Conservation (phyloP, 495 filamentous ascomycete species). For the Lophium mytilinum region DNA sequence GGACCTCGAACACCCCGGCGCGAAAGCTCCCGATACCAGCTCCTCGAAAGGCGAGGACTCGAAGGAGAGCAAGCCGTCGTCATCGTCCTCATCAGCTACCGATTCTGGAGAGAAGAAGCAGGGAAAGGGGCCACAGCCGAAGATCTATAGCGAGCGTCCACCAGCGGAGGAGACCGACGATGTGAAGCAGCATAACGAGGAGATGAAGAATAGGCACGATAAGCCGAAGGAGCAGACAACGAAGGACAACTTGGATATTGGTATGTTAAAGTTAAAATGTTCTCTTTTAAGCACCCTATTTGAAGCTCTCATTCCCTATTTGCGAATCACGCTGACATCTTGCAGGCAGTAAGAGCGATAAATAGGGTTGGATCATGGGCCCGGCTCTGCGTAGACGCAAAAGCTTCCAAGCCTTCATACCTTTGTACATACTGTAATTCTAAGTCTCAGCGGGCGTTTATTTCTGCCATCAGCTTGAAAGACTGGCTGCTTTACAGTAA, state of each 20-base stretch:
- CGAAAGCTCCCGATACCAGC: slow-evolving; percentile 26
- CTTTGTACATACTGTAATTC: too few species aligned
- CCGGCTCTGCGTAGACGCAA: too few species aligned
- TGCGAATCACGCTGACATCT: too few species aligned
- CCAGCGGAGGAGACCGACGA: slow-evolving; percentile 25
- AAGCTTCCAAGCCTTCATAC: too few species aligned
- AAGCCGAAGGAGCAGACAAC: slow-evolving; percentile 28
- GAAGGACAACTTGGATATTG: slow-evolving; percentile 25
- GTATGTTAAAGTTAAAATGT: too few species aligned
- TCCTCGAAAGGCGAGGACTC: not conserved
- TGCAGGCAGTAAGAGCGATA: too few species aligned
- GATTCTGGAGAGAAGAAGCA: slow-evolving; percentile 5
- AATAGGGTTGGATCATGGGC: too few species aligned
- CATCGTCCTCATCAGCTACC: not conserved
- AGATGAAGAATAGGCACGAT: slow-evolving; percentile 50
- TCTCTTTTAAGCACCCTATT: too few species aligned
- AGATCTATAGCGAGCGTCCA: slow-evolving; percentile 42
- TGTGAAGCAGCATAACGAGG: slow-evolving; percentile 50
- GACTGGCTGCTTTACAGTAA: too few species aligned
- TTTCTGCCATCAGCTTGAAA: too few species aligned
- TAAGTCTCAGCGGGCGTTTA: too few species aligned
- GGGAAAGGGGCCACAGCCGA: slow-evolving; percentile 31
- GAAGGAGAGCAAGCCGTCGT: slow-evolving; percentile 1
- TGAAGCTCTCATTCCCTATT: too few species aligned
- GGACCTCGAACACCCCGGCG: slow-evolving; percentile 33